Evolutionary conservation across 1,284 basidiomycete species (phyloP).

Genomic region (Waitea zeae): DNA sequence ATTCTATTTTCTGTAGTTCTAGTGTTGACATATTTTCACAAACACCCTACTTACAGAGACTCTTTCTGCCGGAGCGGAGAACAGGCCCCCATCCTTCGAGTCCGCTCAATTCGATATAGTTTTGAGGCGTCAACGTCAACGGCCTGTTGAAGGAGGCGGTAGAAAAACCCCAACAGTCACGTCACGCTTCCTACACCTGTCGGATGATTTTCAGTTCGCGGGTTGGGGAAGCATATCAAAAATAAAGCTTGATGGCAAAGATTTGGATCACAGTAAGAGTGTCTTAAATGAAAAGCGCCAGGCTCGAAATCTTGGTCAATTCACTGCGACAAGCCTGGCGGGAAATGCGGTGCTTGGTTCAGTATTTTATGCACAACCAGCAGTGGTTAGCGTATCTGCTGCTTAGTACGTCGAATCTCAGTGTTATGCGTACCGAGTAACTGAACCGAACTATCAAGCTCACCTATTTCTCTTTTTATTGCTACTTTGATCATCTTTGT

Average conservation of each 20-base stretch:
- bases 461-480: conserved; percentile 46
- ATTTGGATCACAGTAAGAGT: conserved; percentile 16
- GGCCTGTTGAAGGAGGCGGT: conserved; percentile 23
- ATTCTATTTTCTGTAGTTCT: too few species aligned
- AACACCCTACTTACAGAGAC: too few species aligned
- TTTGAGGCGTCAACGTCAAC: conserved; percentile 34
- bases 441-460: conserved; percentile 18
- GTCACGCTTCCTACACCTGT: conserved; percentile 44
- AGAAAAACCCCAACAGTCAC: conserved; percentile 27
- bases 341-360: conserved; percentile 55
- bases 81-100: conserved; percentile 27
- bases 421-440: not conserved
- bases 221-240: conserved; percentile 41
- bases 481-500: conserved; percentile 42
- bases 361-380: conserved; percentile 55
- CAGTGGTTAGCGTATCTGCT: conserved; percentile 36
- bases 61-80: too few species aligned
- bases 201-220: conserved; percentile 46
- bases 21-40: too few species aligned
- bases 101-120: conserved; percentile 34
- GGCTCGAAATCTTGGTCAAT: conserved; percentile 31
- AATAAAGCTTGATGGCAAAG: conserved; percentile 21
- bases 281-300: conserved; percentile 16
- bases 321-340: conserved; percentile 39
- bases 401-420: conserved; percentile 27